phyloP scores from a whole-genome alignment of 805 yeast species.

The Yamadazyma phyllophila region DNA sequence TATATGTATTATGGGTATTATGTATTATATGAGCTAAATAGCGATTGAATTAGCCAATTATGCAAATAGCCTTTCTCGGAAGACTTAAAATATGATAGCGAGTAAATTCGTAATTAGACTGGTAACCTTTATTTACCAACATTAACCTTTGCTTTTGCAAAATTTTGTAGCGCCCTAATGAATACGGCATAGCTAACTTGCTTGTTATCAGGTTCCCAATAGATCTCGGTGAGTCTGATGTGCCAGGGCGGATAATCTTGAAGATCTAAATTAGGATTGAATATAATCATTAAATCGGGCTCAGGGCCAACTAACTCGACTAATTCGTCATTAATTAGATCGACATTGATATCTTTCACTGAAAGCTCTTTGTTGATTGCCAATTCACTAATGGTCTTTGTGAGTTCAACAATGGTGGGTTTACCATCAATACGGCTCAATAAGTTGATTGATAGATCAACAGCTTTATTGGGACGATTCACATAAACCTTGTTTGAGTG shows the following conservation, averaged over 20 bases:
- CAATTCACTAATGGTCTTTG: constrained; percentile 80
- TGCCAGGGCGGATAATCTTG: constrained; percentile 99
- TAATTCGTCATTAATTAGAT: constrained; percentile 71
- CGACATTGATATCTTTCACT: constrained; percentile 67
- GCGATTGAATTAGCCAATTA: neutral
- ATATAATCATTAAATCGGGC: constrained; percentile 83
- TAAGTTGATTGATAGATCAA: constrained; percentile 62
- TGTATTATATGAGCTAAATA: neutral
- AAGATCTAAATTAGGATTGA: constrained; percentile 82
- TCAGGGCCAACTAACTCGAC: constrained; percentile 80
- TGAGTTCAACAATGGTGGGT: constrained; percentile 82
- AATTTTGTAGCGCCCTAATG: constrained; percentile 71
- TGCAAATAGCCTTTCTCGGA: neutral
- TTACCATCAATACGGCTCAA: constrained; percentile 82
- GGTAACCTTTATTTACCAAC: constrained; percentile 63
- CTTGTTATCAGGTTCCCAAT: constrained; percentile 84
- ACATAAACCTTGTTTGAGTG: constrained; percentile 54
- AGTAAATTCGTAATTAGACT: no score
- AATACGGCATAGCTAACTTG: constrained; percentile 81
- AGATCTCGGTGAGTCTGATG: constrained; percentile 82
- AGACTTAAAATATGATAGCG: no score
- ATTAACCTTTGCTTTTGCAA: constrained; percentile 78
- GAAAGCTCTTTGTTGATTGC: constrained; percentile 59
- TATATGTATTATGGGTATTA: neutral
- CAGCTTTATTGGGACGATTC: constrained; percentile 24